phyloP scores from a whole-genome alignment of 1,139 yeast species.

The Petasospora fabianii region DNA sequence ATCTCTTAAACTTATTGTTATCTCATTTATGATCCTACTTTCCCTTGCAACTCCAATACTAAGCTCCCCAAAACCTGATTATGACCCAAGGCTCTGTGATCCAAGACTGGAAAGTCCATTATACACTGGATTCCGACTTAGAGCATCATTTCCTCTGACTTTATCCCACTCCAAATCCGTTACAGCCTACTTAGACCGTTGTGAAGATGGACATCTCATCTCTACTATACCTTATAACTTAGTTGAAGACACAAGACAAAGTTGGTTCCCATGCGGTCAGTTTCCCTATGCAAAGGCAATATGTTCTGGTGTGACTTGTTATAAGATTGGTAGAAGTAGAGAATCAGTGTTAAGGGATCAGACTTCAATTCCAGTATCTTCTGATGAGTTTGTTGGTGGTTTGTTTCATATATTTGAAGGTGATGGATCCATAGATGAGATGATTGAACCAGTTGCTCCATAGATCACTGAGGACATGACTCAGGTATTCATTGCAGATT shows the following conservation, averaged over 20 bases:
- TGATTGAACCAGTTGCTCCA: constrained; percentile 7
- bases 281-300: constrained; percentile 1
- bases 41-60: too few relatives aligned
- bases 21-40: too few relatives aligned
- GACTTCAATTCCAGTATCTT: background rate
- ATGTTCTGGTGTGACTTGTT: constrained; percentile 8
- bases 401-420: constrained; percentile 4
- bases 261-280: constrained; percentile 2
- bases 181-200: too few relatives aligned
- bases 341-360: constrained; percentile 3
- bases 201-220: too few relatives aligned
- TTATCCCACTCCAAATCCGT: too few relatives aligned
- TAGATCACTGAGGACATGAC: constrained; percentile 1
- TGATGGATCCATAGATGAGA: constrained; percentile 6
- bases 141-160: too few relatives aligned
- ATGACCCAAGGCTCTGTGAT: too few relatives aligned
- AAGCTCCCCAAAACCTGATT: too few relatives aligned
- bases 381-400: constrained; percentile 4
- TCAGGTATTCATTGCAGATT: background rate
- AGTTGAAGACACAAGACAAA: background rate
- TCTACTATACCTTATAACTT: too few relatives aligned
- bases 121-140: too few relatives aligned
- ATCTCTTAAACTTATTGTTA: too few relatives aligned
- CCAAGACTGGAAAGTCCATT: too few relatives aligned
- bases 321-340: constrained; percentile 5